Percentiles rank a stretch among this genome's conserved stretches.
phyloP scores from a whole-genome alignment of 1,284 basidiomycete species.

The Boletellus sp. region DNA sequence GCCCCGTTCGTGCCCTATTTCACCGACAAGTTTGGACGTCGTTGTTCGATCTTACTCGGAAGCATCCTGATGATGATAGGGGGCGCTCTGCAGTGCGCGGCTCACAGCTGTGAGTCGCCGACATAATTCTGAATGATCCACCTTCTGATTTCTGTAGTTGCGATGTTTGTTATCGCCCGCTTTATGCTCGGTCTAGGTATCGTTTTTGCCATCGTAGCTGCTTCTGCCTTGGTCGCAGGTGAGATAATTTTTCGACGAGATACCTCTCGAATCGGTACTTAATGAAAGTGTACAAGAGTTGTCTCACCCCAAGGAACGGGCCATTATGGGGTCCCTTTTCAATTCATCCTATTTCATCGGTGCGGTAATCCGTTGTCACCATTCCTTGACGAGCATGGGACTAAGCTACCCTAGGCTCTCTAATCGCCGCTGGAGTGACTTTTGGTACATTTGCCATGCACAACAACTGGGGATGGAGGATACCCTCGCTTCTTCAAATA shows the following conservation, averaged over 20 bases:
- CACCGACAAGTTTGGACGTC: background rate
- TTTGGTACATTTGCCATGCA: background rate
- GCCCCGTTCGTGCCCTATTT: background rate
- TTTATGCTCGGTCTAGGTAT: background rate
- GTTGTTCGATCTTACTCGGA: background rate
- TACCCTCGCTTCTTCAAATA: background rate
- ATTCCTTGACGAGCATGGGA: background rate
- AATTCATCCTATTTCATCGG: background rate
- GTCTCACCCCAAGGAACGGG: background rate
- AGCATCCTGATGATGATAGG: background rate
- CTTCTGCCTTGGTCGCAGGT: background rate
- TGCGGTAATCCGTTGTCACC: background rate
- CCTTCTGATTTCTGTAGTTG: background rate
- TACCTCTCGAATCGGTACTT: no score
- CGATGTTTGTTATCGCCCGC: background rate
- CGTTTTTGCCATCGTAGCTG: background rate
- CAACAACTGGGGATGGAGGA: background rate
- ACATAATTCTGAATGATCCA: background rate
- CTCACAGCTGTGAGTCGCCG: background rate
- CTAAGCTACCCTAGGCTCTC: background rate
- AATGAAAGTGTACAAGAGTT: background rate
- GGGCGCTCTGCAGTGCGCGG: background rate
- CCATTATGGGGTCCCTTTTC: background rate
- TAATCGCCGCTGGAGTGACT: background rate
- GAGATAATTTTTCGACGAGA: background rate